Percentiles rank a stretch among this genome's conserved stretches.
Evolutionary conservation across 305 asterid genomes (phyloP).

Genomic region (Fraxinus dipetala): DNA sequence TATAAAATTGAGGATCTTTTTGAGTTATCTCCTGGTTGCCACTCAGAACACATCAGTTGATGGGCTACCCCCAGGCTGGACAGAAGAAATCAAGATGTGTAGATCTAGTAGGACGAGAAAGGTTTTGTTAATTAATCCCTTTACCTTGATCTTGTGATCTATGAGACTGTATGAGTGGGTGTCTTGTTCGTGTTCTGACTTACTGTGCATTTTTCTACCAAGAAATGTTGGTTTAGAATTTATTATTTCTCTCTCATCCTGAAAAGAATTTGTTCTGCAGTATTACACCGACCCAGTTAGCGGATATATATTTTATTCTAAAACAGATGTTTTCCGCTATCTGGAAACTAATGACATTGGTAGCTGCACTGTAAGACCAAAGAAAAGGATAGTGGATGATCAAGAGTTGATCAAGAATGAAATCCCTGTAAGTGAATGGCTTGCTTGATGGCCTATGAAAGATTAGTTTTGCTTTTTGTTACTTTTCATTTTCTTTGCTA

Average conservation of each 20-base stretch:
- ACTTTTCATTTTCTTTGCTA: not conserved
- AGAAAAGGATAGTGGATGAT: conserved; percentile 28
- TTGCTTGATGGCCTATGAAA: not conserved
- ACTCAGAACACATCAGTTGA: conserved; percentile 31
- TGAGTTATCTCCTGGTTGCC: conserved; percentile 39
- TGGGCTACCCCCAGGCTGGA: conserved; percentile 71
- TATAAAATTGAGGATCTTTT: conserved; percentile 15
- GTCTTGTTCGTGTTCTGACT: not conserved
- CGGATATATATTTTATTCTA: conserved; percentile 40
- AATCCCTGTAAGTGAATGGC: conserved; percentile 33
- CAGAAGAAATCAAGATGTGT: conserved; percentile 46
- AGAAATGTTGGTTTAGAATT: conserved; percentile 4
- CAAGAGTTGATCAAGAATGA: conserved; percentile 21
- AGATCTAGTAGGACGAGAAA: conserved; percentile 33
- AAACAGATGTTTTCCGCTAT: conserved; percentile 41
- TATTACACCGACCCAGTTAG: conserved; percentile 49
- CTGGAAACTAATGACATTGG: conserved; percentile 38
- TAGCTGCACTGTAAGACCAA: conserved; percentile 33
- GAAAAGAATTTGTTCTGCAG: conserved; percentile 39
- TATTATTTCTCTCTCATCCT: conserved; percentile 15
- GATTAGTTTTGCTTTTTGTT: not conserved
- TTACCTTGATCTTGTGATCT: conserved; percentile 8
- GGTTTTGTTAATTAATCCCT: conserved; percentile 50
- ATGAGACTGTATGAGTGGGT: conserved; percentile 4
- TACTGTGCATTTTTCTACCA: not conserved